A percentile compares a stretch with the other conserved stretches of the same genome.
phyloP scores from a whole-genome alignment of 176 grass and related monocot species.

The Phyllostachys edulis region DNA sequence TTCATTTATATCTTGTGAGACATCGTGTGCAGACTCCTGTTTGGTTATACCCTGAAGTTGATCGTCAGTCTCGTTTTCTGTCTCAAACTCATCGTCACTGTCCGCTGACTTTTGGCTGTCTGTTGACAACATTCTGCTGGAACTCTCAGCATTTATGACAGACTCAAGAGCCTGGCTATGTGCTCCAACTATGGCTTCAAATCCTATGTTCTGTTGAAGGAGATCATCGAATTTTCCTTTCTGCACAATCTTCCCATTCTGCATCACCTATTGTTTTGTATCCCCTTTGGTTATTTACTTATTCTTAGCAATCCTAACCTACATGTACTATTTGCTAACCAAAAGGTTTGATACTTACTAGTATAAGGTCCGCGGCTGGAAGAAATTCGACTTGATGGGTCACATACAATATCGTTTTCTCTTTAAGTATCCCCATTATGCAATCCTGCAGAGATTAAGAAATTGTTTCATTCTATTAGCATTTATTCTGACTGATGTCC shows the following conservation, averaged over 20 bases:
- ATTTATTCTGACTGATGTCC: too few species aligned
- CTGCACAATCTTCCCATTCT: constrained; percentile 80
- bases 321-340: background rate
- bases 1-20: constrained; percentile 56
- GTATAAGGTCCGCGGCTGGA: constrained; percentile 83
- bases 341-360: constrained; percentile 53
- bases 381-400: constrained; percentile 99
- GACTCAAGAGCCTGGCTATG: constrained; percentile 89
- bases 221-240: constrained; percentile 85
- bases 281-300: constrained; percentile 14
- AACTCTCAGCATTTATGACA: constrained; percentile 74
- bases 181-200: constrained; percentile 89
- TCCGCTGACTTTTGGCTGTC: constrained; percentile 38
- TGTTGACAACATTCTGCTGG: constrained; percentile 60
- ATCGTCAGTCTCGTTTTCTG: constrained; percentile 45
- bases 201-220: constrained; percentile 77
- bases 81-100: constrained; percentile 41
- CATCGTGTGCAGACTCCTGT: constrained; percentile 77
- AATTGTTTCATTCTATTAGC: too few species aligned
- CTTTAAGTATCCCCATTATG: constrained; percentile 81
- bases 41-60: constrained; percentile 70
- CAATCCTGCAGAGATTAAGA: constrained; percentile 58
- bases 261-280: constrained; percentile 81
- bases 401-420: constrained; percentile 90
- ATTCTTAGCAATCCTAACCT: constrained; percentile 1